These are phyloP conservation scores for Salvia miltiorrhiza DNA, from an alignment of 257 asterid genomes.

Conservation along the genomic window DNA sequence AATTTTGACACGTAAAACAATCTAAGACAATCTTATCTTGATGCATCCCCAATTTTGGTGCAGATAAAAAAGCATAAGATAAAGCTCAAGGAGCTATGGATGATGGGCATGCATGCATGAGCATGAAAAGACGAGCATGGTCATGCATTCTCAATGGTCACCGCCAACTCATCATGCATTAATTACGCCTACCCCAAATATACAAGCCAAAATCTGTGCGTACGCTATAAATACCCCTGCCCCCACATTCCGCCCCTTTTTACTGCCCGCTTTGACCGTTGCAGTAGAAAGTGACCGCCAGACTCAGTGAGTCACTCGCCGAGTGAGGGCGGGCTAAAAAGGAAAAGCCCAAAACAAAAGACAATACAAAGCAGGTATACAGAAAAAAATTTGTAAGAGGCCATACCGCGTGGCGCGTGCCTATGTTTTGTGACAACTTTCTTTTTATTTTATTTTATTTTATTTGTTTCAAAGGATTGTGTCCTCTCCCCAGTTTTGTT, in stretches of 20 bases:
- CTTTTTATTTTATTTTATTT: too few species aligned
- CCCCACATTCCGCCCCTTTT: neutral
- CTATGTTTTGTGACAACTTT: too few species aligned
- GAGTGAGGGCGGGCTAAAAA: neutral
- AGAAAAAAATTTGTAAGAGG: too few species aligned
- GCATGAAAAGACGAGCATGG: too few species aligned
- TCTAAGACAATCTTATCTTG: too few species aligned
- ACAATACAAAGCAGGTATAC: slow-evolving; percentile 22
- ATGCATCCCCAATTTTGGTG: too few species aligned
- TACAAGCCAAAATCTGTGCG: slow-evolving; percentile 12
- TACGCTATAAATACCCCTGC: slow-evolving; percentile 9
- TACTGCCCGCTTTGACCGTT: slow-evolving; percentile 36
- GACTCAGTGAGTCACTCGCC: neutral
- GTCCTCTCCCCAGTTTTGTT: neutral
- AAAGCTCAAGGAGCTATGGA: too few species aligned
- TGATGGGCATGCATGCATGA: too few species aligned
- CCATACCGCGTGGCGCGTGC: too few species aligned
- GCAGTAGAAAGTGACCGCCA: slow-evolving; percentile 21
- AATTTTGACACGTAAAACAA: too few species aligned
- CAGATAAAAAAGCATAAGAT: too few species aligned
- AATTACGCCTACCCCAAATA: slow-evolving; percentile 1
- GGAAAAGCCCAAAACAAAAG: neutral
- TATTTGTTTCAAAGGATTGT: neutral
- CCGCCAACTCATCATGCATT: slow-evolving; percentile 33
- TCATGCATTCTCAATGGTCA: too few species aligned